phyloP scores from a whole-genome alignment of 2,329 filamentous ascomycete genomes.

The Grosmannia clavigera region DNA sequence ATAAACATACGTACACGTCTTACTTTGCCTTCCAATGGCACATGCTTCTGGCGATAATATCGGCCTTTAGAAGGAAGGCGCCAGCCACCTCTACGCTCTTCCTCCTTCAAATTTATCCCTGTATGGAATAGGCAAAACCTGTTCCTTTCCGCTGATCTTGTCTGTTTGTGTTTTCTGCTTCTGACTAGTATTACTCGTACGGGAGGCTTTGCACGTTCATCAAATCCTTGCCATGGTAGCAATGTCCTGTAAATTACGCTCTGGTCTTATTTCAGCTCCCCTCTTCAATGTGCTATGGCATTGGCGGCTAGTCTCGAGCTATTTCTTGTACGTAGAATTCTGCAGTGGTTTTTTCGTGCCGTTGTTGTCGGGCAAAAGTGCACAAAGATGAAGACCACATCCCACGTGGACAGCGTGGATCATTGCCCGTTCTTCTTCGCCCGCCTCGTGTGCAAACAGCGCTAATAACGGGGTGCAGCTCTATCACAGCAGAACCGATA shows the following conservation, averaged over 20 bases:
- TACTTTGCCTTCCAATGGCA: background rate
- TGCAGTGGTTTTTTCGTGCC: background rate
- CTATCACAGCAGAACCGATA: background rate
- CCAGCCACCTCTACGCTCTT: no score
- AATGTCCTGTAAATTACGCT: background rate
- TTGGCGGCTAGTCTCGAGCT: no score
- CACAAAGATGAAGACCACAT: background rate
- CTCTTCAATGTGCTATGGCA: background rate
- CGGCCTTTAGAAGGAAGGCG: no score
- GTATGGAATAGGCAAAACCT: no score
- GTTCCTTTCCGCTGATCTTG: no score
- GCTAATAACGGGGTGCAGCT: background rate
- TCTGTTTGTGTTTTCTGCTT: no score
- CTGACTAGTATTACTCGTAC: background rate
- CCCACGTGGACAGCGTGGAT: background rate
- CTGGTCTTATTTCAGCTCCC: background rate
- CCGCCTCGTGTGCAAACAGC: background rate
- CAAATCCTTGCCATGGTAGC: background rate
- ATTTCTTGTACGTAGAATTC: background rate
- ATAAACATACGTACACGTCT: background rate
- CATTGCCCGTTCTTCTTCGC: background rate
- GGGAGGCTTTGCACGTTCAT: no score
- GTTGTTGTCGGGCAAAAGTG: background rate
- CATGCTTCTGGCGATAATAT: background rate
- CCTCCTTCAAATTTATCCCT: no score